Percentiles rank a stretch among this genome's conserved stretches.
phyloP scores from a whole-genome alignment of 495 filamentous ascomycete species.

The Pseudoneurospora amorphoporcata region DNA sequence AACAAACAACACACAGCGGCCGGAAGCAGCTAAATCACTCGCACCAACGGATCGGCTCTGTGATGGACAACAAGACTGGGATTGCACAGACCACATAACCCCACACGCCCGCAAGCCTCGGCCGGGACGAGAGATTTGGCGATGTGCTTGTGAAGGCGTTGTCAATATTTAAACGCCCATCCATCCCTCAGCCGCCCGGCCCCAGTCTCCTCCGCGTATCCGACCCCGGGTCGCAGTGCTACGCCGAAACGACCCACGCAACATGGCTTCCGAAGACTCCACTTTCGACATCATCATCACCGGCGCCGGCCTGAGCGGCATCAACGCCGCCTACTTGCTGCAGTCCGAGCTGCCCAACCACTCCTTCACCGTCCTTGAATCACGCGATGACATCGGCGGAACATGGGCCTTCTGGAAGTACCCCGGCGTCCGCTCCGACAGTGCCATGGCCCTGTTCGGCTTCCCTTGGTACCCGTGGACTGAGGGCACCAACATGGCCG shows the following conservation, averaged over 20 bases:
- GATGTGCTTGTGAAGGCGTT: background rate
- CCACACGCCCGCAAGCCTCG: background rate
- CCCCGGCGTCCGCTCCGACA: constrained; percentile 59
- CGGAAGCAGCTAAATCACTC: background rate
- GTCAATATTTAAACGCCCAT: background rate
- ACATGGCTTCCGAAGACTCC: constrained; percentile 3
- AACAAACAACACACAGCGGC: background rate
- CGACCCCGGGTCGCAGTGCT: background rate
- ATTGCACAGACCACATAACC: background rate
- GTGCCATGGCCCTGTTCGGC: constrained; percentile 56
- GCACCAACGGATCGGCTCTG: background rate
- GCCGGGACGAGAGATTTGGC: background rate
- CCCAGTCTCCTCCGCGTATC: background rate
- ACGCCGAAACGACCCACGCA: background rate
- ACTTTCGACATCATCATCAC: constrained; percentile 54
- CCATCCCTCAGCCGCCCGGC: background rate
- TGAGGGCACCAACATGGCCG: constrained; percentile 46
- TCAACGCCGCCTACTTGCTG: constrained; percentile 63
- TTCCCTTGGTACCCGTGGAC: constrained; percentile 62
- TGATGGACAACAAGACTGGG: background rate
- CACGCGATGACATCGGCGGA: constrained; percentile 49
- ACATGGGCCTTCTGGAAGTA: constrained; percentile 69
- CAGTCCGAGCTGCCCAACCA: constrained; percentile 47
- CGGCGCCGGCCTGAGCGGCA: constrained; percentile 65
- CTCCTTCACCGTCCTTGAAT: constrained; percentile 53